These are phyloP conservation scores for Clarireedia sp. DNA, from an alignment of 2,329 filamentous ascomycete species.

Conservation along the genomic window DNA sequence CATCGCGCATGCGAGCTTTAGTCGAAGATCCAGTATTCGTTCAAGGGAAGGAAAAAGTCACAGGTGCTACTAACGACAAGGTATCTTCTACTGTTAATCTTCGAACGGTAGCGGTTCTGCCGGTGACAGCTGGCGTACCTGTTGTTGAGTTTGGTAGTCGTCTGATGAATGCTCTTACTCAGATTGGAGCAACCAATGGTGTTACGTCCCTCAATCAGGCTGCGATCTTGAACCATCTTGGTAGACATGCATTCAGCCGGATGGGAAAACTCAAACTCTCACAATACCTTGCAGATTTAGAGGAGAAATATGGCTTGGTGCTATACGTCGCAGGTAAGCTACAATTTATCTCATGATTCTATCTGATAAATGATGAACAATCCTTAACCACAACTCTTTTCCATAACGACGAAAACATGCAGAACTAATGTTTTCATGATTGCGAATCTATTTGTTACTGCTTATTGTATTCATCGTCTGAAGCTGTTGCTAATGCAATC, in stretches of 20 bases:
- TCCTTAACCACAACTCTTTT: slow-evolving; percentile 19
- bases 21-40: slow-evolving; percentile 72
- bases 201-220: slow-evolving; percentile 90
- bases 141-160: slow-evolving; percentile 92
- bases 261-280: slow-evolving; percentile 96
- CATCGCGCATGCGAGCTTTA: slow-evolving; percentile 82
- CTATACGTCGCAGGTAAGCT: slow-evolving; percentile 76
- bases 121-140: slow-evolving; percentile 83
- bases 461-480: neutral
- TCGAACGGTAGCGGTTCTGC: slow-evolving; percentile 84
- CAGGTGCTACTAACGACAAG: slow-evolving; percentile 52
- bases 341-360: neutral
- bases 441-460: neutral
- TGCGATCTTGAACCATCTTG: slow-evolving; percentile 87
- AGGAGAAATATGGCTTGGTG: slow-evolving; percentile 94
- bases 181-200: slow-evolving; percentile 83
- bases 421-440: slow-evolving; percentile 64
- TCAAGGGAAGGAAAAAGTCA: slow-evolving; percentile 54
- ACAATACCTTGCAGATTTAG: slow-evolving; percentile 91
- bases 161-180: slow-evolving; percentile 76
- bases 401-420: slow-evolving; percentile 24
- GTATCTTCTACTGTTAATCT: slow-evolving; percentile 85
- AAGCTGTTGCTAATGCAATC: neutral
- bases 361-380: slow-evolving; percentile 35
- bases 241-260: slow-evolving; percentile 90